Conservation (phyloP, 2,329 filamentous ascomycete genomes). For the Verticillium isaacii region DNA sequence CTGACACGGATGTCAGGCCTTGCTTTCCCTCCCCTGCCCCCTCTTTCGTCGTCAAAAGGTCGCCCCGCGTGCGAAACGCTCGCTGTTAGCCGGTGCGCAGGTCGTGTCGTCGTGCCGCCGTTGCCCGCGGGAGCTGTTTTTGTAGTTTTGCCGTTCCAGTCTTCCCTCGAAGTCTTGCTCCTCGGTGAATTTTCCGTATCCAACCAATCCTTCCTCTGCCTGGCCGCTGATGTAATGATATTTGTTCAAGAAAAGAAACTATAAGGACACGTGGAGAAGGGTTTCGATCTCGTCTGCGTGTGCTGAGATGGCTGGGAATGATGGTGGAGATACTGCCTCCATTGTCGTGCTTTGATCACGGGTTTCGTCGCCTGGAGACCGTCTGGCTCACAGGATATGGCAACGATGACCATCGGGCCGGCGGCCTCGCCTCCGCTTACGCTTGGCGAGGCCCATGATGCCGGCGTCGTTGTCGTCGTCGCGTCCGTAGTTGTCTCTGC, state of each 20-base stretch:
- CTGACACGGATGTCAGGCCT: not conserved
- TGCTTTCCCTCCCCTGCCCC: not conserved
- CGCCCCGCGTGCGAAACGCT: not conserved
- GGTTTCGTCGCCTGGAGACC: not conserved
- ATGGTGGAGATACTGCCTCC: not conserved
- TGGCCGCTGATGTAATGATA: not conserved
- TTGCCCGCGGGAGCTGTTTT: not conserved
- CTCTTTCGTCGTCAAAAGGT: not conserved
- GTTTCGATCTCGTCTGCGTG: not conserved
- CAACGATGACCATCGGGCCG: constrained; percentile 18
- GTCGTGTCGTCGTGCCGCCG: not conserved
- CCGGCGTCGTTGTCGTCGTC: constrained; percentile 38
- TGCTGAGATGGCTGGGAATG: not conserved
- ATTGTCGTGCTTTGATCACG: not conserved
- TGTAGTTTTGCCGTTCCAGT: not conserved
- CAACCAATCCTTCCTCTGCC: not conserved
- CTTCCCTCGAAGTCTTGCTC: not conserved
- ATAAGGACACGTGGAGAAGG: not conserved
- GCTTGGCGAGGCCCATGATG: constrained; percentile 24
- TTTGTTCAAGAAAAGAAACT: not conserved
- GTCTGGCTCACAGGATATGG: constrained; percentile 14
- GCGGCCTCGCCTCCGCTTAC: constrained; percentile 21
- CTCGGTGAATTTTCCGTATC: not conserved
- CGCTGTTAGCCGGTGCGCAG: not conserved
- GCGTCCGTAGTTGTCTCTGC: constrained; percentile 22